Evolutionary conservation across 768 basidiomycete species (phyloP).

Genomic region (Udeniomyces megalosporus): DNA sequence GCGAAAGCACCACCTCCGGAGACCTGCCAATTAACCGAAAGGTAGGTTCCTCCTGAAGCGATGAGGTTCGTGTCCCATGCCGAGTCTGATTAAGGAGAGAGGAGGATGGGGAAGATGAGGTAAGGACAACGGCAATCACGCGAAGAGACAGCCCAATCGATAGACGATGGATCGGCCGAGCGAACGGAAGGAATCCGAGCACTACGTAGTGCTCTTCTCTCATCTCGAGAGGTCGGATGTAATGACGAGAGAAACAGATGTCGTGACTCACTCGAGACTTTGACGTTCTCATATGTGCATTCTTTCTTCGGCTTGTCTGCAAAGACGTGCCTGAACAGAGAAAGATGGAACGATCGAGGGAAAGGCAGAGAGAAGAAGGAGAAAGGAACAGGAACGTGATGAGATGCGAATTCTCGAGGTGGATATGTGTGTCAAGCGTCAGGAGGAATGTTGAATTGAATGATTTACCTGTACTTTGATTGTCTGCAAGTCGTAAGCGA

Average conservation of each 20-base stretch:
- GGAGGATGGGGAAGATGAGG: too few relatives aligned
- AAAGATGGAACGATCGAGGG: background rate
- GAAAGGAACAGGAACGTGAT: too few relatives aligned
- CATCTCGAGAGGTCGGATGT: background rate
- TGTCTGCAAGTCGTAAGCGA: too few relatives aligned
- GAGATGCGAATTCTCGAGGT: too few relatives aligned
- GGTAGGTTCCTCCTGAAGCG: conserved; percentile 68
- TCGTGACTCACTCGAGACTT: conserved; percentile 4
- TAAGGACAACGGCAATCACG: too few relatives aligned
- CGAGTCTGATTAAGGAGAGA: conserved; percentile 39
- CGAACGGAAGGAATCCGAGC: too few relatives aligned
- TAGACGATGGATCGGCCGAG: background rate
- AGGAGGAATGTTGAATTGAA: too few relatives aligned
- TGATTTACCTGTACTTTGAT: conserved; percentile 64
- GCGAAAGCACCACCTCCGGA: conserved; percentile 50
- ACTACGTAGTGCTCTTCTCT: background rate
- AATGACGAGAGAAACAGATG: too few relatives aligned
- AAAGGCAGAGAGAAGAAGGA: conserved; percentile 16
- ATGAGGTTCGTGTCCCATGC: conserved; percentile 96
- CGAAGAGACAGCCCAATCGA: background rate
- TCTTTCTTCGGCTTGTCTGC: conserved; percentile 67
- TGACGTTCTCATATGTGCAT: conserved; percentile 27
- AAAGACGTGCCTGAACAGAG: conserved; percentile 59
- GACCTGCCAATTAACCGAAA: conserved; percentile 80
- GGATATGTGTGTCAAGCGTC: too few relatives aligned